phyloP scores from a whole-genome alignment of 306 rosid genomes.

The Trifolium subterraneum region DNA sequence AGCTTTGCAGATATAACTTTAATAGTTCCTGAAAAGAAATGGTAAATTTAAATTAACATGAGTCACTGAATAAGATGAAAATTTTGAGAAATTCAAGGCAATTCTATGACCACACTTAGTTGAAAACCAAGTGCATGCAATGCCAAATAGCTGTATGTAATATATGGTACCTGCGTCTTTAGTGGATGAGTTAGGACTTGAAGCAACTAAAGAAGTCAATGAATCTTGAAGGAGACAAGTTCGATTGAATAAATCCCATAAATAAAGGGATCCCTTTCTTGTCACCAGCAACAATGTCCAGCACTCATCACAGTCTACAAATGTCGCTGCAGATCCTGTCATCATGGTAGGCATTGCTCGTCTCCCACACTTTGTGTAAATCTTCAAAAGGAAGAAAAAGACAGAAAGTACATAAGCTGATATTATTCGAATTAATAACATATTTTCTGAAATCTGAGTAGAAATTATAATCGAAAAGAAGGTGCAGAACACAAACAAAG shows the following conservation, averaged over 20 bases:
- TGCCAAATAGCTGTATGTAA: slow-evolving; percentile 20
- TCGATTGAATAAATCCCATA: slow-evolving; percentile 84
- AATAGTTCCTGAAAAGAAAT: slow-evolving; percentile 58
- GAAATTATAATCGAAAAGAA: no score
- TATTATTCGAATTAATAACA: neutral
- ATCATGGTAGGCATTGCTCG: slow-evolving; percentile 95
- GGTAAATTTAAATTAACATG: slow-evolving; percentile 26
- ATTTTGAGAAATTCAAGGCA: neutral
- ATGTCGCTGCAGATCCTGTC: slow-evolving; percentile 90
- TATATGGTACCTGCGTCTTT: slow-evolving; percentile 72
- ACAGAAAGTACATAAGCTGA: neutral
- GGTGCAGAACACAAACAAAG: no score
- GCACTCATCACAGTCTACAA: slow-evolving; percentile 88
- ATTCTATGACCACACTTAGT: neutral
- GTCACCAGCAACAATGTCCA: slow-evolving; percentile 93
- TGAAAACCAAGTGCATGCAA: slow-evolving; percentile 18
- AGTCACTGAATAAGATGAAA: neutral
- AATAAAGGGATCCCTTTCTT: slow-evolving; percentile 76
- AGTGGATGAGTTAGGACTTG: slow-evolving; percentile 57
- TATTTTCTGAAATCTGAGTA: no score
- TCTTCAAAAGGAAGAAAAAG: slow-evolving; percentile 55
- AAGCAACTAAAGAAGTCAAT: slow-evolving; percentile 71
- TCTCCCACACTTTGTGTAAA: slow-evolving; percentile 92
- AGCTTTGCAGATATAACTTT: slow-evolving; percentile 85
- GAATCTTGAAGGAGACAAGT: slow-evolving; percentile 85